phyloP scores from a whole-genome alignment of 352 stramenopile species.

The Phytophthora crassamura region DNA sequence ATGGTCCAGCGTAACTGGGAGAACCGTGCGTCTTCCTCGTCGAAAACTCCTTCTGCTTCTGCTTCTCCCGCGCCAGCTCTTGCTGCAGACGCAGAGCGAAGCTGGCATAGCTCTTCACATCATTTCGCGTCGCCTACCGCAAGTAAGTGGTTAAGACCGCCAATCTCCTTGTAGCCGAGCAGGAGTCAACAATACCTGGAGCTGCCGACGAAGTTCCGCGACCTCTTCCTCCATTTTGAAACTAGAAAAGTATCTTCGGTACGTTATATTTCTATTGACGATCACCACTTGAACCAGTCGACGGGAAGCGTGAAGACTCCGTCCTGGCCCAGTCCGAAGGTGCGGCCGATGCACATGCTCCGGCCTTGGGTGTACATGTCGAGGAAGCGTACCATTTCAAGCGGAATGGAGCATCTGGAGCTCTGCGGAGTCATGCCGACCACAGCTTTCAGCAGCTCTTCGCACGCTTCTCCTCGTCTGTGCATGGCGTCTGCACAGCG shows the following conservation, averaged over 20 bases:
- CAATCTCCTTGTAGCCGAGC: not conserved
- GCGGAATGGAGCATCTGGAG: slow-evolving; percentile 25
- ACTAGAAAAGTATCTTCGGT: slow-evolving; percentile 21
- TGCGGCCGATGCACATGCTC: slow-evolving; percentile 40
- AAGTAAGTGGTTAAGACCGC: not conserved
- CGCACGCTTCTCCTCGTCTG: no score
- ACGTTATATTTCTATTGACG: slow-evolving; percentile 11
- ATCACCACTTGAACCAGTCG: slow-evolving; percentile 49
- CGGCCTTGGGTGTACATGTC: slow-evolving; percentile 40
- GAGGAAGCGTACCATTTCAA: slow-evolving; percentile 36
- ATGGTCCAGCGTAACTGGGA: not conserved
- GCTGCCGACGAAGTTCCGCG: slow-evolving; percentile 29
- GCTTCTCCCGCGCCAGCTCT: slow-evolving; percentile 39
- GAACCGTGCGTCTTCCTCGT: slow-evolving; percentile 5
- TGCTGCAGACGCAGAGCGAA: slow-evolving; percentile 40
- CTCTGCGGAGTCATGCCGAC: slow-evolving; percentile 31
- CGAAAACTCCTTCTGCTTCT: slow-evolving; percentile 10
- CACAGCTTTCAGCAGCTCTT: slow-evolving; percentile 44
- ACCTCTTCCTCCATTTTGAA: slow-evolving; percentile 35
- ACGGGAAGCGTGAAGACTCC: slow-evolving; percentile 50
- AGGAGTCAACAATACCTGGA: slow-evolving; percentile 25
- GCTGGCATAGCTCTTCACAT: slow-evolving; percentile 47
- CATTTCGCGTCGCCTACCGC: slow-evolving; percentile 31
- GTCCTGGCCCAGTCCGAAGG: slow-evolving; percentile 52
- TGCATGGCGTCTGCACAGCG: slow-evolving; percentile 47